phyloP scores from a whole-genome alignment of 148 eudicot species.

The Gaultheria prostrata region DNA sequence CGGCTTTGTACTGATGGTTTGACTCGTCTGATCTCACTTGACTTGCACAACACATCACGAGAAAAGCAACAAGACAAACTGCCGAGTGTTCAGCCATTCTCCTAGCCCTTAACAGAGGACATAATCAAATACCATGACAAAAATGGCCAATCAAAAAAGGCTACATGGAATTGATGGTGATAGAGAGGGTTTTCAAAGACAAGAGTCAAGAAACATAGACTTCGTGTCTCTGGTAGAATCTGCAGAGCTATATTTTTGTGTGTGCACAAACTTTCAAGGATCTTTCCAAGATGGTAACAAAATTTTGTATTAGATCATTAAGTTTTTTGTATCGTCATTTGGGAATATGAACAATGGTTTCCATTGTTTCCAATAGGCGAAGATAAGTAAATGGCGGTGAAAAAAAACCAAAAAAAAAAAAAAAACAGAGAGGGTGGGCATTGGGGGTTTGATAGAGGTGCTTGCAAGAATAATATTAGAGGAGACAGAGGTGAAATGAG shows the following conservation, averaged over 20 bases:
- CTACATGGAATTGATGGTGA: not conserved
- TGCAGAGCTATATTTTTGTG: no score
- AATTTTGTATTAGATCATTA: not conserved
- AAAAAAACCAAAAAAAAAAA: not conserved
- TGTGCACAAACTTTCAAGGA: not conserved
- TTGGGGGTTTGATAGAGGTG: not conserved
- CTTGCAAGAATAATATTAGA: not conserved
- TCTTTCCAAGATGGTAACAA: not conserved
- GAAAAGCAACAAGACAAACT: not conserved
- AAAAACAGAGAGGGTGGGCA: no score
- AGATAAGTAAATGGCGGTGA: not conserved
- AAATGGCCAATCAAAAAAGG: not conserved
- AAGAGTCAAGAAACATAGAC: not conserved
- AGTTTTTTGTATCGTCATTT: not conserved
- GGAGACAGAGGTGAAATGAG: not conserved
- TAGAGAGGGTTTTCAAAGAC: not conserved
- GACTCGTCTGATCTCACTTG: conserved; percentile 15
- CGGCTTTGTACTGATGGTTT: conserved; percentile 26
- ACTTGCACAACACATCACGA: not conserved
- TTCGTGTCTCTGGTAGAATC: not conserved
- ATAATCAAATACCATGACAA: not conserved
- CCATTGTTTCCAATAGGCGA: not conserved
- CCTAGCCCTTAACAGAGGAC: not conserved
- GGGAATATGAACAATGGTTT: not conserved
- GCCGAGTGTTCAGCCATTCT: not conserved